These are phyloP conservation scores for Sugiyamaella smithiae DNA, from an alignment of 805 yeast species.

Conservation along the genomic window DNA sequence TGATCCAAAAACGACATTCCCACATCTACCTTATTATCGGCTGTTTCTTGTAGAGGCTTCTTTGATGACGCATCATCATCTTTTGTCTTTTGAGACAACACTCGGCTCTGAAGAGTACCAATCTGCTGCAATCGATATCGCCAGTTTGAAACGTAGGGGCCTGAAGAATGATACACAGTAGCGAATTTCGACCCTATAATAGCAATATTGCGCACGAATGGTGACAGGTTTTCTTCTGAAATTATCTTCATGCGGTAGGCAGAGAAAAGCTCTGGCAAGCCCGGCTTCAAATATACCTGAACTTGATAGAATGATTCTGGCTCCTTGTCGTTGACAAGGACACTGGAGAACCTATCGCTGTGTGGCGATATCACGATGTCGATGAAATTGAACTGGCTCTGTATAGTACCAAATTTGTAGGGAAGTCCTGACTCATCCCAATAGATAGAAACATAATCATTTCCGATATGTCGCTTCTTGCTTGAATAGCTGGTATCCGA, in stretches of 20 bases:
- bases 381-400: conserved; percentile 79
- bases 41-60: neutral
- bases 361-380: conserved; percentile 76
- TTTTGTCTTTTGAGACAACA: neutral
- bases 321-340: neutral
- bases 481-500: conserved; percentile 47
- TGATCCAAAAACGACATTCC: conserved; percentile 21
- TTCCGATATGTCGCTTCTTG: conserved; percentile 85
- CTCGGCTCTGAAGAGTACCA: conserved; percentile 33
- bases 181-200: conserved; percentile 70
- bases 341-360: conserved; percentile 28
- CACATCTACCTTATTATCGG: conserved; percentile 9
- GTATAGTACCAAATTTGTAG: conserved; percentile 67
- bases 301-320: conserved; percentile 48
- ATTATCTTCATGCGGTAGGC: conserved; percentile 73
- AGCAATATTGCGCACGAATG: conserved; percentile 64
- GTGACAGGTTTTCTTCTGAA: conserved; percentile 55
- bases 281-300: conserved; percentile 59
- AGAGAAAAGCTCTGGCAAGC: conserved; percentile 74
- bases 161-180: conserved; percentile 64
- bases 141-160: conserved; percentile 63
- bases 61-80: neutral
- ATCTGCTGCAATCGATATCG: conserved; percentile 61
- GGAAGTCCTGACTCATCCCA: conserved; percentile 71
- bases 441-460: conserved; percentile 74